phyloP scores from a whole-genome alignment of 192 early-diverging fungal species.

The Gonapodya prolifera region DNA sequence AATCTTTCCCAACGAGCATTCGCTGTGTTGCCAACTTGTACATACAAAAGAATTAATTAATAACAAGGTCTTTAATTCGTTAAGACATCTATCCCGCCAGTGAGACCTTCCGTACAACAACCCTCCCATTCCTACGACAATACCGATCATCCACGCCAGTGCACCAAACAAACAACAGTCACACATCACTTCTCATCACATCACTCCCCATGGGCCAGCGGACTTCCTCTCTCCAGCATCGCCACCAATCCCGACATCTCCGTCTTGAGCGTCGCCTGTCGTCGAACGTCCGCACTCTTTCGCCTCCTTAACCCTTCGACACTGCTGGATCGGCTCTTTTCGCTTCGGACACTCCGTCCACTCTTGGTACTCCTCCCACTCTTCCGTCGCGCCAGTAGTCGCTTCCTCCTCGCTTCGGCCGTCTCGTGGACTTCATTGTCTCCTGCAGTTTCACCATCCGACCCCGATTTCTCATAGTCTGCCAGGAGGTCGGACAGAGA shows the following conservation, averaged over 20 bases:
- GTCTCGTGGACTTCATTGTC: not conserved
- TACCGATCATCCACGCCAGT: too few relatives aligned
- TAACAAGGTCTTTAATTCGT: too few relatives aligned
- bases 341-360: not conserved
- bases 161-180: too few relatives aligned
- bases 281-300: not conserved
- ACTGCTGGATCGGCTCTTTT: not conserved
- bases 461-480: not conserved
- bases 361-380: not conserved
- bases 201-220: not conserved
- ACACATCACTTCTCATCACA: too few relatives aligned
- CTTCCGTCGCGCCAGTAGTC: not conserved
- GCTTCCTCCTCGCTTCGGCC: not conserved
- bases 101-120: too few relatives aligned
- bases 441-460: not conserved
- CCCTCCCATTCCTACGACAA: too few relatives aligned
- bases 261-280: not conserved
- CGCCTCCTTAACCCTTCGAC: not conserved
- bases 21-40: too few relatives aligned
- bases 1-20: too few relatives aligned
- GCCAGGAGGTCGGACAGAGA: not conserved
- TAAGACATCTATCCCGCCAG: too few relatives aligned
- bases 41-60: too few relatives aligned
- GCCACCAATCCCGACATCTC: not conserved
- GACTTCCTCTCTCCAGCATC: not conserved